Base-by-base conservation (phyloP, 768 basidiomycete species). In the Boletus coccyginus region DNA sequence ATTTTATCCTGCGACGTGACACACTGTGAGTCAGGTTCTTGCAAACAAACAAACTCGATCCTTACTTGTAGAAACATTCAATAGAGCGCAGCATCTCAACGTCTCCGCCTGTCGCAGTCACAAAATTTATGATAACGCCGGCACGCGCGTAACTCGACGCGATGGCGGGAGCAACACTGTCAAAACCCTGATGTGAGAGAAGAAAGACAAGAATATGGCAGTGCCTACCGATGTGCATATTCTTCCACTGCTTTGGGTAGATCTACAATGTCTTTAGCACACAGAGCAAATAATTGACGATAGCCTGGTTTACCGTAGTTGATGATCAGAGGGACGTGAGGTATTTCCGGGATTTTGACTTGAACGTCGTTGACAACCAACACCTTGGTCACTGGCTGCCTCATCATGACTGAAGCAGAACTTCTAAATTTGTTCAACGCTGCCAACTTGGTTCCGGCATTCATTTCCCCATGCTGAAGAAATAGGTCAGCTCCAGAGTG, bases 61-160 rank as follows among this genome's bases (percentile, higher is more conserved):
- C 83, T 62, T 62, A 92, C 92, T 93, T 93, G 81, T 96, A 98
- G 77, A 94, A 96, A 81, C 94, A 96, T 78, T 98, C 96, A 80
- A 98, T 98, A 63, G 91, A 92, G 67, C 96, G 84, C 59, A 98
- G 77, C 94, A 98, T 97, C 77, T 98, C 96, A 53, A 98, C 95
- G 71, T 98, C 96, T 41, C 94, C 95, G 32, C 95, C 94, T 14
- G 94, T 94, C 52, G 95, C 96, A 54, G 95, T 97, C 59, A 98
- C 95, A 65, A 98, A 94, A 72, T 96, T 98, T 68, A 99, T 82
- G 57, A 97, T 82, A 51, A 98, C 90, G 31, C 96, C 97, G 53
- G 93, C 89, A 50, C 93, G 87, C 40, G 87, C 82, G 69, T 92
- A 89, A 71, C 78, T 75, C 46, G 90, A 83, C n/a, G 92, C 87